Base-by-base conservation (phyloP, 1,139 yeast species). In the Lodderomyces beijingensis region DNA sequence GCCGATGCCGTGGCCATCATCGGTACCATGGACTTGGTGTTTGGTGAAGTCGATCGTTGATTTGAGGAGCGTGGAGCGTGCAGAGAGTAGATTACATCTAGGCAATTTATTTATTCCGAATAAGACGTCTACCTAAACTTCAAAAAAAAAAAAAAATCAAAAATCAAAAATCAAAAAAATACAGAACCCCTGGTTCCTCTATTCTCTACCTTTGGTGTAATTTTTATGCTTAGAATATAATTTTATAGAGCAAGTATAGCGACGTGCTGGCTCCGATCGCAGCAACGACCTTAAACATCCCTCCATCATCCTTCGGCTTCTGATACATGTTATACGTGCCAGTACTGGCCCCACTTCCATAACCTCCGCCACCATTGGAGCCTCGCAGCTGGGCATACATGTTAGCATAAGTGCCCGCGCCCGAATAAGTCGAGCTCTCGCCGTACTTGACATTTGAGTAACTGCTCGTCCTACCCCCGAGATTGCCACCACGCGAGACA, bases 41-140 rank as follows among this genome's bases (percentile, higher is more conserved):
- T 86, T 59, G 95, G 95, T 53, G 95, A 86, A 63, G 95, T 86
- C 48, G 95, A 86, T 68, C 88, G 95, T 66, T 86, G n/a, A n/a
- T n/a, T n/a, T n/a, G 35, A 16, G 21, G 6, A 27, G 27, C 7
- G 18, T 4, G 22, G 11, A 14, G 5, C 16, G 26, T 24, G 12
- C 26, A 24, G 26, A 7, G 12, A 24, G n/a, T n/a, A n/a, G n/a
- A n/a, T n/a, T n/a, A n/a, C n/a, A n/a, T n/a, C n/a, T n/a, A n/a
- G n/a, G n/a, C n/a, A n/a, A n/a, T n/a, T n/a, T n/a, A n/a, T n/a
- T n/a, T n/a, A n/a, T n/a, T n/a, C n/a, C n/a, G n/a, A n/a, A n/a
- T n/a, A n/a, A n/a, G n/a, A n/a, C n/a, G n/a, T n/a, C n/a, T n/a
- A n/a, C n/a, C n/a, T n/a, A n/a, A n/a, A n/a, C n/a, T n/a, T n/a